Conservation (phyloP, 768 basidiomycete genomes). For the Auricularia sp. region DNA sequence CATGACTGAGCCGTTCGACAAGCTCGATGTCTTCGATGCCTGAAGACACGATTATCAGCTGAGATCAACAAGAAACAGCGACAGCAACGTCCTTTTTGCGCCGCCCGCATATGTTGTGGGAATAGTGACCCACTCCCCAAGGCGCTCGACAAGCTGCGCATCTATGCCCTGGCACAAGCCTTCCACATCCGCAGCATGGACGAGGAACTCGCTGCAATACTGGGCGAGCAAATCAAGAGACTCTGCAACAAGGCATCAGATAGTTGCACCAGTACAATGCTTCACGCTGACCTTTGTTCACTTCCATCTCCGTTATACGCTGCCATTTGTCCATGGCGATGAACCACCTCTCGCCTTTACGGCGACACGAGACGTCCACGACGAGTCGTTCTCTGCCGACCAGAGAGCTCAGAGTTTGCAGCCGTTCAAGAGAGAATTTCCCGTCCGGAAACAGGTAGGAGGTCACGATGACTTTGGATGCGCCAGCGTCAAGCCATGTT, state of each 20-base stretch:
- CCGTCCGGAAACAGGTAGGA: conserved; percentile 86
- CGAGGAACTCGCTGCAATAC: conserved; percentile 88
- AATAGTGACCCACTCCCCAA: conserved; percentile 85
- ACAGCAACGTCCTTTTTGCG: conserved; percentile 56
- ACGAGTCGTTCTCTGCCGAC: conserved; percentile 84
- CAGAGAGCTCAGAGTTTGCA: conserved; percentile 46
- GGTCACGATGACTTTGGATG: conserved; percentile 96
- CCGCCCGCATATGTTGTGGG: conserved; percentile 97
- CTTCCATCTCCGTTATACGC: conserved; percentile 87
- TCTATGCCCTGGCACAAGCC: conserved; percentile 96
- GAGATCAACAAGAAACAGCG: background rate
- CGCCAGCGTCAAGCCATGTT: conserved; percentile 80
- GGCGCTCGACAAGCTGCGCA: conserved; percentile 65
- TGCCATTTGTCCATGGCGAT: conserved; percentile 99
- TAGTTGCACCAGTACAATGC: too few relatives aligned
- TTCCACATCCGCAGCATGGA: conserved; percentile 99
- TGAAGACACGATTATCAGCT: conserved; percentile 17
- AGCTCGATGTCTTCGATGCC: conserved; percentile 72
- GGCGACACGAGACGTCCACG: conserved; percentile 87
- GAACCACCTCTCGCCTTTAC: conserved; percentile 63
- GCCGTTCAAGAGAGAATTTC: conserved; percentile 63
- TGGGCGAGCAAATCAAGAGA: conserved; percentile 64
- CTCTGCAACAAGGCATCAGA: conserved; percentile 33
- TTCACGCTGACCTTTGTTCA: conserved; percentile 53
- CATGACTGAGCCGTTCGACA: conserved; percentile 69